A percentile compares a stretch with the other conserved stretches of the same genome.
phyloP scores from a whole-genome alignment of 2,329 filamentous ascomycete species.

The Apiospora aurea region DNA sequence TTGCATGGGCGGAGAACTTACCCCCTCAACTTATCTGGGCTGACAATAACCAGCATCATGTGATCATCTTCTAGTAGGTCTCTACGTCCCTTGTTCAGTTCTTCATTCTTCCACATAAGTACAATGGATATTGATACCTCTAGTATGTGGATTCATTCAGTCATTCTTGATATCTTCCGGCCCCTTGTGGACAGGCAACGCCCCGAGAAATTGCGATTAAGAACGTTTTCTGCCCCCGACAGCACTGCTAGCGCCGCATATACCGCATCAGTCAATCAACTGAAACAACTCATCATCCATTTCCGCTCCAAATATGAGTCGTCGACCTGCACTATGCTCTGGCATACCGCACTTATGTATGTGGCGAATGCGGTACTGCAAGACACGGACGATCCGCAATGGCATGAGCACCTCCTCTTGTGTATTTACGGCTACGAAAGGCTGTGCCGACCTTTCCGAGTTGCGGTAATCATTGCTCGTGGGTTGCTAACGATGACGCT shows the following conservation, averaged over 20 bases:
- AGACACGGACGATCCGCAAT: constrained; percentile 40
- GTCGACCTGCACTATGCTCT: constrained; percentile 47
- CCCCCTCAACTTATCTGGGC: constrained; percentile 36
- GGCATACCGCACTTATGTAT: constrained; percentile 49
- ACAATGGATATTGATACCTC: not conserved
- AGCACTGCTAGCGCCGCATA: constrained; percentile 42
- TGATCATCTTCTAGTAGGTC: constrained; percentile 46
- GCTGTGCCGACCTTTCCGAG: constrained; percentile 44
- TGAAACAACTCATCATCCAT: constrained; percentile 47
- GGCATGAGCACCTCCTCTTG: constrained; percentile 45
- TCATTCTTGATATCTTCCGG: constrained; percentile 46
- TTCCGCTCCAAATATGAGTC: constrained; percentile 44
- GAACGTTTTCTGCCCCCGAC: constrained; percentile 41
- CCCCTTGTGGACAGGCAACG: constrained; percentile 33
- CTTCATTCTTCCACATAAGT: not conserved
- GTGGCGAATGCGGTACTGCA: constrained; percentile 45
- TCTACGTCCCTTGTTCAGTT: not conserved
- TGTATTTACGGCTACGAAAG: constrained; percentile 50
- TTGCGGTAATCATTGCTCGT: constrained; percentile 43
- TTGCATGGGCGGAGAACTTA: constrained; percentile 48
- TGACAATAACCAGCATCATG: constrained; percentile 42
- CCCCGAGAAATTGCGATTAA: constrained; percentile 26
- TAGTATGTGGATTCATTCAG: constrained; percentile 49
- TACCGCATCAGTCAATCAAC: constrained; percentile 44
- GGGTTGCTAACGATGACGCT: constrained; percentile 47